These are phyloP conservation scores for Globisporangium solare DNA, from an alignment of 352 stramenopile species.

Conservation along the genomic window DNA sequence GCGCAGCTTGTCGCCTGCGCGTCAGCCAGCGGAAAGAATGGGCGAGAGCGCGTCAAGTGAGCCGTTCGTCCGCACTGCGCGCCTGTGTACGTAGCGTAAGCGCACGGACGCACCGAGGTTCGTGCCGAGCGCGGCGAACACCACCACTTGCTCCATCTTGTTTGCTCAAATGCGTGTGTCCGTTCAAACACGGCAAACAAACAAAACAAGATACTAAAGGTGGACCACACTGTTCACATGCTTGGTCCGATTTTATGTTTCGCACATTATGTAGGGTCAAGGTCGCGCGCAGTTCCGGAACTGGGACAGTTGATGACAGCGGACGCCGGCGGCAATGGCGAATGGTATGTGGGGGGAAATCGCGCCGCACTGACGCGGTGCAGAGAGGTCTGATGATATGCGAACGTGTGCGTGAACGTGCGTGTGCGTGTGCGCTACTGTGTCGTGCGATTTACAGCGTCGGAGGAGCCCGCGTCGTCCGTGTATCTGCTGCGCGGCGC, in stretches of 20 bases:
- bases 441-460: constrained; percentile 9
- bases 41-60: too few relatives aligned
- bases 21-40: constrained; percentile 1
- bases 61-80: too few relatives aligned
- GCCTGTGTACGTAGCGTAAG: too few relatives aligned
- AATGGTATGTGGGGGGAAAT: not conserved
- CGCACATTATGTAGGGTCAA: not conserved
- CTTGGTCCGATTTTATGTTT: not conserved
- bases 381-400: too few relatives aligned
- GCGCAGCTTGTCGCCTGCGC: constrained; percentile 60
- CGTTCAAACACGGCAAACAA: not conserved
- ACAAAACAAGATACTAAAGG: not conserved
- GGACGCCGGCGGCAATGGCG: not conserved
- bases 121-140: constrained; percentile 68
- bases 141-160: constrained; percentile 9
- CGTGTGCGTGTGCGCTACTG: not conserved
- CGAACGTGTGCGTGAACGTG: not conserved
- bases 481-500: constrained; percentile 58
- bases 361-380: too few relatives aligned
- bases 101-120: constrained; percentile 46
- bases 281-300: too few relatives aligned
- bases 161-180: not conserved
- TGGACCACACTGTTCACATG: not conserved
- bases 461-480: constrained; percentile 27
- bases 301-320: not conserved